Evolutionary conservation across 805 yeast species (phyloP), one percentile per base, ranked within the genome.

Genomic region (Ogataea populi-albae): DNA sequence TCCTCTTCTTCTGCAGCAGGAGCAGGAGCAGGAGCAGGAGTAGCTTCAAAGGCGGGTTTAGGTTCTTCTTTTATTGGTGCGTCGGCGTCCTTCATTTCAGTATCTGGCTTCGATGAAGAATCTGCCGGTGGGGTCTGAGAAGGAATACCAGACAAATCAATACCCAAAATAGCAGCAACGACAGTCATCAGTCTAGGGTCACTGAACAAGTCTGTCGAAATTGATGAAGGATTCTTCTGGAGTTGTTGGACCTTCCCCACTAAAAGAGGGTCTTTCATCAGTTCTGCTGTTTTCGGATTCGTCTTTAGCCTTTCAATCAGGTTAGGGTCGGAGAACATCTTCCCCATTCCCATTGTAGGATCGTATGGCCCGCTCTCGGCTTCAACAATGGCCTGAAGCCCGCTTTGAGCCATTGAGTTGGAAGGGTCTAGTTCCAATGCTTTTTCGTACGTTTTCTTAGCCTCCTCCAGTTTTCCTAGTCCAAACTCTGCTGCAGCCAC

Each of bases 401-500:
- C 98, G 32, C 79, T 79, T 60, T 80, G 71, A 26, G 98, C 97
- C 78, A 86, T 85, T 41, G 86, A 79, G 59, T 93, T 93, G 35
- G 68, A 35, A 18, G 93, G 73, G 50, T 91, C 98, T 40, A 88
- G 61, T 54, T 82, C 84, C 47, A 91, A 65, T 6, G 96, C 94
- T 59, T 82, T 81, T 46, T 78, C 68, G 63, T 87, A 91, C 17
- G 83, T 69, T 18, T 62, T 61, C 49, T 75, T 75, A 30, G 98
- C 93, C 16, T 76, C 84, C 20, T 84, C 88, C 32, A 81, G 72
- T 41, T 85, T 75, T 12, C 87, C 87, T 41, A 84, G 67, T n/a
- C 98, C 98, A 53, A 71, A 81, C 32, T 81, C 77, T 21, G 98
- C 98, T 46, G 97, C 89, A 41, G 86, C 99, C 23, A 84, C 83